phyloP scores from a whole-genome alignment of 2,329 filamentous ascomycete genomes.

The Botrytis cinerea region DNA sequence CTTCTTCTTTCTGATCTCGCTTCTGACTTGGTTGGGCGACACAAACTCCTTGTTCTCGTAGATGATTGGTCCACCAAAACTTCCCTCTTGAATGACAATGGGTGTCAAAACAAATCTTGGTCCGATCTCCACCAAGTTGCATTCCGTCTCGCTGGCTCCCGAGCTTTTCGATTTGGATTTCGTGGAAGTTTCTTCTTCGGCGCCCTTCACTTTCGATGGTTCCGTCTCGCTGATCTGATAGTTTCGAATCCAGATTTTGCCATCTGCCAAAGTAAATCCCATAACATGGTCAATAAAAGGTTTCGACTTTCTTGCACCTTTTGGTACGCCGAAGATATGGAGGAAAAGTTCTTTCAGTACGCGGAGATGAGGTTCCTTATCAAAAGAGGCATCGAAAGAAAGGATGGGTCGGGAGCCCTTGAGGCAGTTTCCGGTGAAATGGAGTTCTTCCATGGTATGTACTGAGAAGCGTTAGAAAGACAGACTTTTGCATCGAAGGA shows the following conservation, averaged over 20 bases:
- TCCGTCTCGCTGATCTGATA: conserved; percentile 92
- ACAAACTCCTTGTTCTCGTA: conserved; percentile 99
- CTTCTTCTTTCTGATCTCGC: conserved; percentile 75
- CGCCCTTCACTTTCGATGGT: conserved; percentile 48
- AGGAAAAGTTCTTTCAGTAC: conserved; percentile 88
- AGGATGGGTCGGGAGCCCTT: conserved; percentile 90
- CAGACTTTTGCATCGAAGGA: neutral
- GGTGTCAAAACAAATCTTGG: conserved; percentile 91
- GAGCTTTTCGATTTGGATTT: conserved; percentile 48
- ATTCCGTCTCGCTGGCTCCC: conserved; percentile 64
- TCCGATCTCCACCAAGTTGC: conserved; percentile 88
- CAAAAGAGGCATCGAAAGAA: conserved; percentile 88
- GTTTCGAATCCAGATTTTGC: conserved; percentile 93
- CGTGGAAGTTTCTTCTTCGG: conserved; percentile 41
- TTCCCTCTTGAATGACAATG: conserved; percentile 92
- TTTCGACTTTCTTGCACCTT: conserved; percentile 84
- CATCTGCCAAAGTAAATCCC: conserved; percentile 85
- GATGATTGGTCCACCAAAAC: conserved; percentile 93
- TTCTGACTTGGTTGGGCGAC: conserved; percentile 88
- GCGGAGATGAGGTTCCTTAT: conserved; percentile 74
- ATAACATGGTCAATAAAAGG: conserved; percentile 96
- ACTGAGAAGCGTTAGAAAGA: conserved; percentile 51
- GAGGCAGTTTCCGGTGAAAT: conserved; percentile 95
- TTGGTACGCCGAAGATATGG: conserved; percentile 90
- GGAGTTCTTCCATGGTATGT: conserved; percentile 95